Evolutionary conservation across 352 stramenopile species (phyloP).

Genomic region (Pythium coloratum): DNA sequence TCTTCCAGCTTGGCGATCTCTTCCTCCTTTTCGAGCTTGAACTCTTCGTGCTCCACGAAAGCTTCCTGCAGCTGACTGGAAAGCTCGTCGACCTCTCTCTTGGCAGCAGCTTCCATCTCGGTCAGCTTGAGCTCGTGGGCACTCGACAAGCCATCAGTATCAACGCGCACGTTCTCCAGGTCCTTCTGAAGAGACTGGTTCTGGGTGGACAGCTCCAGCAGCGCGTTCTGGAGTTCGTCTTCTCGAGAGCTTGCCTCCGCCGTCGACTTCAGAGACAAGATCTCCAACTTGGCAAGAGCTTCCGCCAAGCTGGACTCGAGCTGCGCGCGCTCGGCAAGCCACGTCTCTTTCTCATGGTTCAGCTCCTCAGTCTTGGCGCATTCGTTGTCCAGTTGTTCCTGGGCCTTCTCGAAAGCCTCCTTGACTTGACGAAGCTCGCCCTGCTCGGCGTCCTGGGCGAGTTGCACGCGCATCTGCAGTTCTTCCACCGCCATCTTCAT

Average conservation of each 20-base stretch:
- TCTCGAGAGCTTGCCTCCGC: background rate
- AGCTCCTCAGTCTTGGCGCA: slow-evolving; percentile 26
- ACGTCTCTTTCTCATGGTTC: slow-evolving; percentile 6
- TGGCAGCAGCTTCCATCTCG: slow-evolving; percentile 19
- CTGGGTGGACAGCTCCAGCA: slow-evolving; percentile 21
- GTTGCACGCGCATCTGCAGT: slow-evolving; percentile 28
- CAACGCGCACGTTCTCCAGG: background rate
- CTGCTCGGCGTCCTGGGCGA: slow-evolving; percentile 23
- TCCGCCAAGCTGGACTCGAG: slow-evolving; percentile 15
- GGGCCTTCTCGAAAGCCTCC: slow-evolving; percentile 11
- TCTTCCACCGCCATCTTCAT: slow-evolving; percentile 49
- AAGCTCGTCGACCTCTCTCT: slow-evolving; percentile 27
- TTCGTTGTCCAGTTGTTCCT: slow-evolving; percentile 1
- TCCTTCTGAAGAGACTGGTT: slow-evolving; percentile 23
- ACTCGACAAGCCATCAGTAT: slow-evolving; percentile 6
- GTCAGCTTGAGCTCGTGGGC: slow-evolving; percentile 1
- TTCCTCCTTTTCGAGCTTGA: slow-evolving; percentile 32
- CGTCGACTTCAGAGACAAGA: slow-evolving; percentile 9
- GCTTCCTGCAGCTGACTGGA: slow-evolving; percentile 33
- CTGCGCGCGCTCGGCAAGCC: slow-evolving; percentile 5
- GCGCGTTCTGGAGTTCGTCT: slow-evolving; percentile 14
- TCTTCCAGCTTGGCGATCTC: slow-evolving; percentile 35
- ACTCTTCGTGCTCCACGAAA: slow-evolving; percentile 31
- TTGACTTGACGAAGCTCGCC: slow-evolving; percentile 35
- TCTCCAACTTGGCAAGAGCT: slow-evolving; percentile 29